A percentile compares a stretch with the other conserved stretches of the same genome.
Evolutionary conservation across 305 asterid genomes (phyloP).

Genomic region (Fraxinus nigra): DNA sequence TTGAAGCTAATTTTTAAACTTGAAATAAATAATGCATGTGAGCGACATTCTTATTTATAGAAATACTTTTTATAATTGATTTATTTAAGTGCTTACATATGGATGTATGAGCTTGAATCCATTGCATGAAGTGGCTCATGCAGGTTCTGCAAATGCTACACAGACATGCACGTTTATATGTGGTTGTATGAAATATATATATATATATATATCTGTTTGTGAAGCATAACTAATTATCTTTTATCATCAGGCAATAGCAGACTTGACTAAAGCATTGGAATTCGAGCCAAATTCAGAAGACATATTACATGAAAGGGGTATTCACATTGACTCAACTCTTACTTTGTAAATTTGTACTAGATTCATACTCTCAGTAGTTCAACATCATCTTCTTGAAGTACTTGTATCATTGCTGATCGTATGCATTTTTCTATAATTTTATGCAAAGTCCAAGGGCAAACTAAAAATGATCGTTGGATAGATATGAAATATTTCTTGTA

Average conservation of each 20-base stretch:
- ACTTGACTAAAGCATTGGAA: constrained; percentile 92
- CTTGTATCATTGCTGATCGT: constrained; percentile 15
- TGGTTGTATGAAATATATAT: not conserved
- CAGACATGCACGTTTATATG: not conserved
- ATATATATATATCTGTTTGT: not conserved
- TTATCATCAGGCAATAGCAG: constrained; percentile 79
- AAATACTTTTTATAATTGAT: not conserved
- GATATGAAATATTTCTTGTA: constrained; percentile 7
- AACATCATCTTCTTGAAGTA: constrained; percentile 19
- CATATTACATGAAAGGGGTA: constrained; percentile 96
- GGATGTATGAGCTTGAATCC: not conserved
- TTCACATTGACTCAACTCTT: constrained; percentile 17
- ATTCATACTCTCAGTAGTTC: constrained; percentile 12
- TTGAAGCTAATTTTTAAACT: not conserved
- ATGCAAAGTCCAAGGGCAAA: constrained; percentile 8
- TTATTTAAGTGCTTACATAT: not conserved
- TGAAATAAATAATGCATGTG: not conserved
- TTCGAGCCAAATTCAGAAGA: constrained; percentile 80
- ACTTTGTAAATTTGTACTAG: not conserved
- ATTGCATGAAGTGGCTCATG: not conserved
- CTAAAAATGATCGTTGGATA: constrained; percentile 3
- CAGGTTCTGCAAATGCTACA: constrained; percentile 1
- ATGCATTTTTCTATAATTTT: constrained; percentile 11
- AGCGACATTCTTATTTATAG: not conserved
- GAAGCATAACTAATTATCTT: constrained; percentile 20